Evolutionary conservation across 371 early-diverging fungal species (phyloP), one percentile per base, ranked within the genome.

Genomic region (Coemansia sp.): DNA sequence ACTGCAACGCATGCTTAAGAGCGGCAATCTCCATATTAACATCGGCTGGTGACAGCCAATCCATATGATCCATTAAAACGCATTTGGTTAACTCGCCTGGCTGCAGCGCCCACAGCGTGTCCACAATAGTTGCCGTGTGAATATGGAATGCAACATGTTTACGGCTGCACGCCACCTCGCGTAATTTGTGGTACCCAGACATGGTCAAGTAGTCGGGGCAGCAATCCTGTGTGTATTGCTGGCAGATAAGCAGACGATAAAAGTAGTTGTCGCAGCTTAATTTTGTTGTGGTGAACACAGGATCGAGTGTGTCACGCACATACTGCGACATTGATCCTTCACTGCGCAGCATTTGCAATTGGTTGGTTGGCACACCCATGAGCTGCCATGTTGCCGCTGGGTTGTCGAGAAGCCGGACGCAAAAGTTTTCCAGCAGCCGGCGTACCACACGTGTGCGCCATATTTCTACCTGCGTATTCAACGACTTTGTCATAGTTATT

Each of bases 51-150:
- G 82, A 78, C 70, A 90, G 91, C 93, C 93, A 92, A 68, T 93
- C 92, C 85, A 93, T 86, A 69, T 93, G 93, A 71, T 93, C 93
- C 92, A 93, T 93, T 11, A 91, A 79, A 10, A 92, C 88, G 13
- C 89, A 83, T 38, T 87, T 85, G 51, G 89, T 87, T 36, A 93
- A 73, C 65, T 90, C 88, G n/a, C 85, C 83, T 11, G 82, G 79
- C 13, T 76, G 74, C 62, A 89, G 64, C 16, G 74, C 75, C 6
- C 67, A 62, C 16, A 92, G 81, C 5, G 89, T 87, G 48, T 86
- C 80, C 53, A 87, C 65, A 47, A 92, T 91, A 20, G 88, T 87
- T 52, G 86, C 84, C 13, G 93, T 93, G 73, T 93, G 93, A 62
- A 93, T 81, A 39, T 83, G 64, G 81, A 93, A 86, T 0, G 88